Base-by-base conservation (phyloP, 768 basidiomycete species). In the Tephrocybe sp. region DNA sequence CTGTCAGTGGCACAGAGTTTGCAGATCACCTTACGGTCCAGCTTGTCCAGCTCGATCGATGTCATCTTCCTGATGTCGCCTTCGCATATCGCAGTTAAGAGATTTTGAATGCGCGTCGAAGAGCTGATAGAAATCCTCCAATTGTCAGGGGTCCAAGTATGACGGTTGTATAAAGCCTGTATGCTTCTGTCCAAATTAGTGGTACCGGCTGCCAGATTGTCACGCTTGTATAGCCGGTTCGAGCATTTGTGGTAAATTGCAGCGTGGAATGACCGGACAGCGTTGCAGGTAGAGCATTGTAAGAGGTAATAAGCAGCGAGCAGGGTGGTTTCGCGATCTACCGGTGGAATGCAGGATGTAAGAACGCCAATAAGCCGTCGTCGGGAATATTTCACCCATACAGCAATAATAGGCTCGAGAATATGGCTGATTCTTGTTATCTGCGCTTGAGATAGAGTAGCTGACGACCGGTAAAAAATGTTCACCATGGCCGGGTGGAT, bases 11-110 rank as follows among this genome's bases (percentile, higher is more conserved):
- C 24, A 38, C 53, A 54, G 44, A 50, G 25, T 15, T 15, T 24
- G 34, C 44, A 54, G 17, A 54, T 18, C n/a, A 54, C 30, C 18
- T 40, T 44, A 11, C 25, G 26, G 48, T 44, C 34, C 3, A 54
- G 24, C 4, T 24, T 18, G 23, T 49, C 36, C 20, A 54, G 34
- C 12, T 54, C 53, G 4, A 45, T 21, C 5, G 41, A 39, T 15
- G 53, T 54, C 11, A 48, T 32, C n/a, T 38, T 42, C 28, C n/a
- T 14, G 9, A 54, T 38, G n/a, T 34, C 9, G 17, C 43, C 41
- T 11, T 17, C 40, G 23, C 32, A 42, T 8, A 44, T 34, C 1
- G 48, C 48, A 8, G 24, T n/a, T 11, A 54, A 15, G 25, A 54
- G 26, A 18, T 44, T 43, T 23, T 54, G 36, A 7, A 54, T 40